These are phyloP conservation scores for Chalciporus pseudorubinellus DNA, from an alignment of 768 basidiomycete species.

Conservation along the genomic window DNA sequence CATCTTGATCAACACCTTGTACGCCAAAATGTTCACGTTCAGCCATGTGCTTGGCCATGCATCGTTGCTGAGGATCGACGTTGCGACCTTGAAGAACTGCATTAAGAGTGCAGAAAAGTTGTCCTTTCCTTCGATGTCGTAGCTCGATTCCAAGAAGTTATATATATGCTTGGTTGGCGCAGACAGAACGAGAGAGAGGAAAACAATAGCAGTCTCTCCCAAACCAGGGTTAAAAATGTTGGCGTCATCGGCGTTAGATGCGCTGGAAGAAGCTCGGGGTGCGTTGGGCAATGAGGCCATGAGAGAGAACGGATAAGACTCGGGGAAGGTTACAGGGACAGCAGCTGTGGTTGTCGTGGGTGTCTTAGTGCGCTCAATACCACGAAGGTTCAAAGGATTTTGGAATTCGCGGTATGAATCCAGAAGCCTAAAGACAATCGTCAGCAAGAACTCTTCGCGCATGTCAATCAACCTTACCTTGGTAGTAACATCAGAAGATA, in stretches of 20 bases:
- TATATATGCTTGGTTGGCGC: slow-evolving; percentile 74
- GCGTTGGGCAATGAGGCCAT: slow-evolving; percentile 62
- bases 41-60: slow-evolving; percentile 91
- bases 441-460: slow-evolving; percentile 1
- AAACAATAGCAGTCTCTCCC: slow-evolving; percentile 83
- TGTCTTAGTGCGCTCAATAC: slow-evolving; percentile 66
- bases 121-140: slow-evolving; percentile 89
- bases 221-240: slow-evolving; percentile 67
- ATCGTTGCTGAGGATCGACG: slow-evolving; percentile 80
- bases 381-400: slow-evolving; percentile 58
- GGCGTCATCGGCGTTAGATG: slow-evolving; percentile 45
- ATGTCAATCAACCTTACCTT: slow-evolving; percentile 47
- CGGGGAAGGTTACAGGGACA: slow-evolving; percentile 84
- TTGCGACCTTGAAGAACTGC: slow-evolving; percentile 77
- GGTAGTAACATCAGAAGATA: slow-evolving; percentile 79
- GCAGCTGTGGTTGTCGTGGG: slow-evolving; percentile 54
- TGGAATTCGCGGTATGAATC: slow-evolving; percentile 88
- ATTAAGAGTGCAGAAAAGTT: slow-evolving; percentile 68
- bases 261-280: slow-evolving; percentile 41
- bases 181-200: slow-evolving; percentile 79
- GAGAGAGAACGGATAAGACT: slow-evolving; percentile 90
- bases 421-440: slow-evolving; percentile 52
- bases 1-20: slow-evolving; percentile 85
- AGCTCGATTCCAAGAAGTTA: slow-evolving; percentile 71
- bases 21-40: slow-evolving; percentile 85